These are phyloP conservation scores for Russula sp. DNA, from an alignment of 768 basidiomycete genomes.

Conservation along the genomic window DNA sequence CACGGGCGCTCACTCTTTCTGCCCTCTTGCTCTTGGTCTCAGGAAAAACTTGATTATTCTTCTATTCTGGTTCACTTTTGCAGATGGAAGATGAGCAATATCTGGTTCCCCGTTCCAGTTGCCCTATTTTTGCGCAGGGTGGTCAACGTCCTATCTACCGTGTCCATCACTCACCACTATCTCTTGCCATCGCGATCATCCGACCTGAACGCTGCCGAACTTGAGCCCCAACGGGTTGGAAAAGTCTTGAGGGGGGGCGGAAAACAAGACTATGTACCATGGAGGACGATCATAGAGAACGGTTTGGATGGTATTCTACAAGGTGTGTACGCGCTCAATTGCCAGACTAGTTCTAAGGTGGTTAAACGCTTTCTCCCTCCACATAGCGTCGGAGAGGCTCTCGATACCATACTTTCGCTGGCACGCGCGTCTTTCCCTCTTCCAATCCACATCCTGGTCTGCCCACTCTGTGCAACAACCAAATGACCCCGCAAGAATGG, in stretches of 20 bases:
- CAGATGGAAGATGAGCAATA: constrained; percentile 37
- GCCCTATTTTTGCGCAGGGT: constrained; percentile 56
- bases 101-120: constrained; percentile 54
- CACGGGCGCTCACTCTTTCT: no score
- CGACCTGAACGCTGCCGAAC: constrained; percentile 11
- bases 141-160: constrained; percentile 58
- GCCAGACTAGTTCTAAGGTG: background rate
- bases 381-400: constrained; percentile 3
- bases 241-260: background rate
- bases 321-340: background rate
- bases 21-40: no score
- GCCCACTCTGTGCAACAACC: background rate
- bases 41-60: background rate
- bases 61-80: background rate
- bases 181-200: constrained; percentile 31
- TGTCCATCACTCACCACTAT: constrained; percentile 68
- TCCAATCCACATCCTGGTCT: background rate
- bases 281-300: background rate
- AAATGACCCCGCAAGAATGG: background rate
- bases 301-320: constrained; percentile 4
- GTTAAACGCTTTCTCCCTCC: background rate
- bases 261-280: background rate
- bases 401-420: constrained; percentile 13
- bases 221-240: background rate
- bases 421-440: constrained; percentile 9